Evolutionary conservation across 192 early-diverging fungal species (phyloP).

Genomic region (Pilaira anomala): DNA sequence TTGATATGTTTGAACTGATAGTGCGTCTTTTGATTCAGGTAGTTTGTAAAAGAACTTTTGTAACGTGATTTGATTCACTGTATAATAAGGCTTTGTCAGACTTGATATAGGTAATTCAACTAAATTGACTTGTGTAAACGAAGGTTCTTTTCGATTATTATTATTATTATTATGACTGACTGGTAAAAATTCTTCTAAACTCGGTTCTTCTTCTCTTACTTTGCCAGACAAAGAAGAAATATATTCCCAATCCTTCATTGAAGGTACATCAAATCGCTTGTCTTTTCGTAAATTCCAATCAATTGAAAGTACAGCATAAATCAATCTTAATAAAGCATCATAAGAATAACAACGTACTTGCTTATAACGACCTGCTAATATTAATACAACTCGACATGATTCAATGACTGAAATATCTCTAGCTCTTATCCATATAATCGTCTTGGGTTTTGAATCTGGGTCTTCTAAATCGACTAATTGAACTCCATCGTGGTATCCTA

Average conservation of each 20-base stretch:
- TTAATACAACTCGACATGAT: conserved; percentile 20
- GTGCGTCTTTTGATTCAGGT: conserved; percentile 27
- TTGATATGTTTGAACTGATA: conserved; percentile 24
- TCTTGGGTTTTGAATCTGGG: conserved; percentile 3
- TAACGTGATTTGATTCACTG: background rate
- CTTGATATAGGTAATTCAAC: too few relatives aligned
- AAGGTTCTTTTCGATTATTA: background rate
- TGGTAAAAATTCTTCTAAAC: too few relatives aligned
- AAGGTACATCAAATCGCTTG: conserved; percentile 8
- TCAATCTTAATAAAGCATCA: conserved; percentile 12
- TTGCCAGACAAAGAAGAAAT: background rate
- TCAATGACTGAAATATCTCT: conserved; percentile 19
- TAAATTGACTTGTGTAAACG: too few relatives aligned
- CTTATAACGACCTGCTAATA: conserved; percentile 19
- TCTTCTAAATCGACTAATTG: conserved; percentile 24
- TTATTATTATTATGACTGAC: background rate
- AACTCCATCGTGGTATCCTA: conserved; percentile 25
- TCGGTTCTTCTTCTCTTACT: background rate
- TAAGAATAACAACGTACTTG: conserved; percentile 37
- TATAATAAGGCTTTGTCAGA: too few relatives aligned
- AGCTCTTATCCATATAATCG: conserved; percentile 18
- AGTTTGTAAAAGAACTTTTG: conserved; percentile 33
- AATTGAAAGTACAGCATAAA: conserved; percentile 19
- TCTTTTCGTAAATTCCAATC: conserved; percentile 15
- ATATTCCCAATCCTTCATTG: conserved; percentile 7